phyloP scores from a whole-genome alignment of 345 rosid species.

The Boechera retrofracta region DNA sequence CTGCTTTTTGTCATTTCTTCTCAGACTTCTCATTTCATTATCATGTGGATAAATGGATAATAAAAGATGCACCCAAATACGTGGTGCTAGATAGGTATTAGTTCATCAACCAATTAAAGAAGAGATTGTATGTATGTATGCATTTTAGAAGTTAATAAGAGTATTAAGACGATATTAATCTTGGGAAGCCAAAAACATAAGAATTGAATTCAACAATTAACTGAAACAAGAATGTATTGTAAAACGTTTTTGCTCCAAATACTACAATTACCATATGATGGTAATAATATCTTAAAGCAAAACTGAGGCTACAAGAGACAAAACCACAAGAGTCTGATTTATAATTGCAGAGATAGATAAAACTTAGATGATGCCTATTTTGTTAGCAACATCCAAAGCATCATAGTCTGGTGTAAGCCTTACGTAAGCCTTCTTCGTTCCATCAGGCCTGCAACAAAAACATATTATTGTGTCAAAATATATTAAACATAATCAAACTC shows the following conservation, averaged over 20 bases:
- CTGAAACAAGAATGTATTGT: slow-evolving; percentile 25
- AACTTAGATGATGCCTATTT: slow-evolving; percentile 76
- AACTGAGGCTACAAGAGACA: slow-evolving; percentile 40
- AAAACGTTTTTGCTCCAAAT: slow-evolving; percentile 23
- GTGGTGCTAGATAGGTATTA: background rate
- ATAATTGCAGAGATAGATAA: slow-evolving; percentile 25
- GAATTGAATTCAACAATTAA: slow-evolving; percentile 17
- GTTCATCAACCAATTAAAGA: background rate
- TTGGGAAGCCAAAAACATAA: background rate
- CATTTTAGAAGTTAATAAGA: background rate
- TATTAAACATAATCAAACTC: background rate
- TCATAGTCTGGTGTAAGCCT: slow-evolving; percentile 74
- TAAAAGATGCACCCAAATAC: background rate
- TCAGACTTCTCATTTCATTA: background rate
- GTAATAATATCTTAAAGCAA: slow-evolving; percentile 34
- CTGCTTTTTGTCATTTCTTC: background rate
- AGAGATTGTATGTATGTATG: background rate
- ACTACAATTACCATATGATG: slow-evolving; percentile 14
- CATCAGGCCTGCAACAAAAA: slow-evolving; percentile 64
- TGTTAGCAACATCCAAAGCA: slow-evolving; percentile 78
- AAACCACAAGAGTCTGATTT: slow-evolving; percentile 37
- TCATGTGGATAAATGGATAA: slow-evolving; percentile 29
- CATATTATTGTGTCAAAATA: background rate
- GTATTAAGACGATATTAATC: background rate
- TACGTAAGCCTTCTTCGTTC: slow-evolving; percentile 77